phyloP scores from a whole-genome alignment of 352 stramenopile genomes.

The Globisporangium middletonii region DNA sequence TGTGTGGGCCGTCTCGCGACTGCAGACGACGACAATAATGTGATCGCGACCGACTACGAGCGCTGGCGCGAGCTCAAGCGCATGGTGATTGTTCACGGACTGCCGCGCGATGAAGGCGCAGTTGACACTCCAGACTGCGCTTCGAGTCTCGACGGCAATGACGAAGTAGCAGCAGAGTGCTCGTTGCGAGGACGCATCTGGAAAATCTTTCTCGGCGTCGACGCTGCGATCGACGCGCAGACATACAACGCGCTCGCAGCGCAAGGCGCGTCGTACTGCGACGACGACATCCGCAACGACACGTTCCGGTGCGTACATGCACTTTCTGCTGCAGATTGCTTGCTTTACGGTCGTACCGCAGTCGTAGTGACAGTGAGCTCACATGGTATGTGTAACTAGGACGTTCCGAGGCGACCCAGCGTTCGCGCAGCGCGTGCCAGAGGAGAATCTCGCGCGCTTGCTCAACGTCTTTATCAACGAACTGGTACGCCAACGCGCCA shows the following conservation, averaged over 20 bases:
- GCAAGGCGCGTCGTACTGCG: constrained; percentile 71
- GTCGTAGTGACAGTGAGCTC: neutral
- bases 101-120: constrained; percentile 32
- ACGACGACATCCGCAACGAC: constrained; percentile 89
- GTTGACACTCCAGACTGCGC: neutral
- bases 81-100: constrained; percentile 72
- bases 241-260: constrained; percentile 69
- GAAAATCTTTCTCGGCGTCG: constrained; percentile 85
- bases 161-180: constrained; percentile 16
- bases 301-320: constrained; percentile 58
- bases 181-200: constrained; percentile 83
- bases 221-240: constrained; percentile 44
- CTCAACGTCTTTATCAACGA: constrained; percentile 92
- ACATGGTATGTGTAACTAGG: constrained; percentile 3
- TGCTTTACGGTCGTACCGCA: neutral
- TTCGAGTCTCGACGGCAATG: neutral
- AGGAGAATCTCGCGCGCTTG: constrained; percentile 87
- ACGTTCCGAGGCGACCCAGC: constrained; percentile 86
- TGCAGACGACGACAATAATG: constrained; percentile 26
- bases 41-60: constrained; percentile 59
- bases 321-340: neutral
- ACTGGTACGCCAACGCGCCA: constrained; percentile 23
- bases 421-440: constrained; percentile 85
- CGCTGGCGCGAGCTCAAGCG: constrained; percentile 80
- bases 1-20: neutral